Base-by-base conservation (phyloP, 306 rosid genomes). In the Citrullus colocynthis region DNA sequence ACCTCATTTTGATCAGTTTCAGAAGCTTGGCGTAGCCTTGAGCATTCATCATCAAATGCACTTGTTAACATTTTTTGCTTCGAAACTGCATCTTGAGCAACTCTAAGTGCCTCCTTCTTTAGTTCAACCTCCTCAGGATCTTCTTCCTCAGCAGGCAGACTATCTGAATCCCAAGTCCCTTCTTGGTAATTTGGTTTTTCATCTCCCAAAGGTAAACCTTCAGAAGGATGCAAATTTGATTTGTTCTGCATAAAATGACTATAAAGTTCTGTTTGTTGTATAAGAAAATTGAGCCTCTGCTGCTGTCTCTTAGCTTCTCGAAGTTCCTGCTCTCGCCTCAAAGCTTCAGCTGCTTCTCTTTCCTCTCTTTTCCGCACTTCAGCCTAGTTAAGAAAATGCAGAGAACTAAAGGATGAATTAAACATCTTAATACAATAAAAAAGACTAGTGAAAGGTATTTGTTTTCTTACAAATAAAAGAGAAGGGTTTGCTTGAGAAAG, bases 181-280 rank as follows among this genome's bases (percentile, higher is more conserved):
- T 89, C 92, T 82, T 95, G 84, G 48, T 87, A 88, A 59, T 85
- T 71, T 74, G 61, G 63, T 55, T 76, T 81, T 82, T 84, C 97
- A 81, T 87, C 91, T 59, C 52, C 91, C 32, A 57, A 65, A 59
- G 91, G 77, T 69, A 87, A 75, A 83, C 82, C 82, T 69, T 92
- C 99, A 62, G 97, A 84, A 44, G 93, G 81, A 82, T 87, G 85
- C 72, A 88, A 74, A 83, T 84, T 92, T 74, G 96, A 79, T 88
- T 96, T 96, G 88, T 96, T 92, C 88, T 89, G 98, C 99, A 96
- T 92, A 82, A 96, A 96, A 85, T 96, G 99, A 87, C 99, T 92
- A 82, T 96, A 96, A 73, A 96, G 87, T 85, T 96, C 99, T 21
- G 99, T 96, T 82, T 96, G 99, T 82, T 96, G 97, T 83, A 96